A percentile compares a stretch with the other conserved stretches of the same genome.
phyloP scores from a whole-genome alignment of 768 basidiomycete species.

The Crassisporium funariophilum region DNA sequence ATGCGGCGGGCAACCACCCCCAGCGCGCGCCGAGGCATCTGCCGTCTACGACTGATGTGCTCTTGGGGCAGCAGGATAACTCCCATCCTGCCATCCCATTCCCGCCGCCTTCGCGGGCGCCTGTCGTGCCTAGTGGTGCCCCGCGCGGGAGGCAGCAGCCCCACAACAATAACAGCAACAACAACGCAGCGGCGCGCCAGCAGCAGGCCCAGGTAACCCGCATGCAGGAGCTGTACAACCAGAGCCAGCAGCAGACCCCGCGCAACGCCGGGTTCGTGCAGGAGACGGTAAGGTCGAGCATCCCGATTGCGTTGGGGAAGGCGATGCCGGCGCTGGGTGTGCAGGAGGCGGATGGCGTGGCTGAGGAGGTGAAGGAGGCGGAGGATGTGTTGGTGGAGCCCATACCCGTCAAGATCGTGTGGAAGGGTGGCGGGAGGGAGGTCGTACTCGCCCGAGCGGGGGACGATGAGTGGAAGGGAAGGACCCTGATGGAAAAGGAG shows the following conservation, averaged over 20 bases:
- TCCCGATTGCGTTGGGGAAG: constrained; percentile 52
- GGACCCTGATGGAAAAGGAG: constrained; percentile 66
- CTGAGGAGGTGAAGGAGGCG: constrained; percentile 11
- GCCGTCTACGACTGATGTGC: constrained; percentile 32
- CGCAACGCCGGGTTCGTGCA: constrained; percentile 43
- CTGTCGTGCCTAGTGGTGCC: constrained; percentile 6
- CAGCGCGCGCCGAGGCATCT: constrained; percentile 25
- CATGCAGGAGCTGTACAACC: constrained; percentile 49
- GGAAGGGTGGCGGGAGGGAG: constrained; percentile 64
- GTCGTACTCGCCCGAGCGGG: constrained; percentile 74
- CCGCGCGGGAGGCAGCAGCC: constrained; percentile 17
- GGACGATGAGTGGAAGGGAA: constrained; percentile 76
- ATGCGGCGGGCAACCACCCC: constrained; percentile 25
- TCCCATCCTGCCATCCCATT: constrained; percentile 27
- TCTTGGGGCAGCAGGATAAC: neutral
- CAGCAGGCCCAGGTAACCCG: constrained; percentile 36
- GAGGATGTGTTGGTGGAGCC: constrained; percentile 29
- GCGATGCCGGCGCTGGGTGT: constrained; percentile 30
- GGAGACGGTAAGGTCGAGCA: constrained; percentile 64
- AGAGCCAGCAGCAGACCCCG: constrained; percentile 26
- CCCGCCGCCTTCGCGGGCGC: constrained; percentile 23
- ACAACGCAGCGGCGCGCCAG: constrained; percentile 8
- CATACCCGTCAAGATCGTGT: constrained; percentile 56
- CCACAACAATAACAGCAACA: constrained; percentile 7
- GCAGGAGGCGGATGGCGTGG: constrained; percentile 12